Conservation (phyloP, 164 flowering plant species). For the grape (Vitis vinifera) region ASM3070453v1 NC_081818.1:26689501-26690000, state of each 20-base stretch:
- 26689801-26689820: neutral
- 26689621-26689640: slow-evolving; percentile 26
- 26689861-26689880: slow-evolving; percentile 44
- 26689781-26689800: slow-evolving; percentile 3
- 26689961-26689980: slow-evolving; percentile 9
- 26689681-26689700: slow-evolving; percentile 34
- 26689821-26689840: slow-evolving; percentile 46
- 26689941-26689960: slow-evolving; percentile 19
- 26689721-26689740: slow-evolving; percentile 28
- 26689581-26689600: slow-evolving; percentile 18
- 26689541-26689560: slow-evolving; percentile 79
- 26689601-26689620: neutral
- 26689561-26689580: slow-evolving; percentile 79
- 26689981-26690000: slow-evolving; percentile 18
- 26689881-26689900: slow-evolving; percentile 27
- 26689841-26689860: slow-evolving; percentile 31
- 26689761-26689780: slow-evolving; percentile 21
- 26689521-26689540: slow-evolving; percentile 60
- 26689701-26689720: slow-evolving; percentile 57
- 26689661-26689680: slow-evolving; percentile 70
- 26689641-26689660: slow-evolving; percentile 45
- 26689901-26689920: slow-evolving; percentile 44
- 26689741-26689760: slow-evolving; percentile 23
- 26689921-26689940: slow-evolving; percentile 57
- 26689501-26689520: slow-evolving; percentile 45